Base-by-base conservation (phyloP, 805 yeast species). In the Lipomyces mesembrius region DNA sequence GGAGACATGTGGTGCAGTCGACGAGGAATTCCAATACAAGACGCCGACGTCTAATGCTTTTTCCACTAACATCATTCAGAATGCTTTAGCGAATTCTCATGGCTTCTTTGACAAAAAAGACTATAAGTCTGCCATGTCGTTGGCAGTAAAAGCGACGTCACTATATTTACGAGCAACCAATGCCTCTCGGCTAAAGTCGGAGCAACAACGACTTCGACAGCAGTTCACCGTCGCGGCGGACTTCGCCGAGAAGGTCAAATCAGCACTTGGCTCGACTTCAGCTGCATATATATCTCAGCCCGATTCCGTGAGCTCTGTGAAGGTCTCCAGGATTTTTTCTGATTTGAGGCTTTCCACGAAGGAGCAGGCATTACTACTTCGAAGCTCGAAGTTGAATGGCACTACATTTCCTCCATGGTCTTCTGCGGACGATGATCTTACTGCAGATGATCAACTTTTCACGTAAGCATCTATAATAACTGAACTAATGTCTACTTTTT, bases 361-460 rank as follows among this genome's bases (percentile, higher is more conserved):
- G 29, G 71, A 69, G 37, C 63, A 59, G 25, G 39, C 43, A 25
- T 35, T 64, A 35, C 37, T 69, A 4, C 53, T 69, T 14, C 37
- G 55, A 32, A 60, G 68, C 27, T 67, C 72, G 5, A 67, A 62
- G 49, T 37, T 70, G 51, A 68, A 68, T 12, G 54, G 53, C n/a
- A 46, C 11, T 14, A 37, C 67, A 34, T 70, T 61, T 54, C 66
- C 63, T 5, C 73, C 73, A 14, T 70, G 73, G 73, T 39, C 55
- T 29, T 35, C 59, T 12, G 35, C 58, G 6, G 71, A 67, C 51
- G 8, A 54, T 20, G 17, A 34, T 3, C 52, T 14, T 20, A 17
- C 14, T 8, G 34, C 55, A 2, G 14, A 22, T 5, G 35, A 3
- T 11, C 59, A n/a, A 11, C 55, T 11, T 7, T 62, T 59, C 39